phyloP scores from a whole-genome alignment of 345 rosid species.

The Eutrema japonicum region DNA sequence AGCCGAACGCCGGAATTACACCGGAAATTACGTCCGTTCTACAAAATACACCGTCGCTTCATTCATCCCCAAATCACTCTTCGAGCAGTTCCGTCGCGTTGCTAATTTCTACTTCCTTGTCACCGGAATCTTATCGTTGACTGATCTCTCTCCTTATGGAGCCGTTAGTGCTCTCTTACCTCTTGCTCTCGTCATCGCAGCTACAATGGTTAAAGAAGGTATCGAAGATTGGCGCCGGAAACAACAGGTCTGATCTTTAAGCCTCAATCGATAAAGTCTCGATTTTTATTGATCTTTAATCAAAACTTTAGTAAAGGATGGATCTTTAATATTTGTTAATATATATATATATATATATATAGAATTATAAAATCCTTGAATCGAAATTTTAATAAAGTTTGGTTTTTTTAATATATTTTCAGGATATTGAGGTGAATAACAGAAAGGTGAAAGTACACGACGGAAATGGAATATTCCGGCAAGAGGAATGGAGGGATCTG shows the following conservation, averaged over 20 bases:
- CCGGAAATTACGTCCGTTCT: slow-evolving; percentile 66
- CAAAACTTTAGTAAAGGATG: slow-evolving; percentile 3
- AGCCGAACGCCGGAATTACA: slow-evolving; percentile 61
- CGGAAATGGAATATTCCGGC: slow-evolving; percentile 60
- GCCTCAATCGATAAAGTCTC: neutral
- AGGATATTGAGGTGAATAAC: slow-evolving; percentile 87
- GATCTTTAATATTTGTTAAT: slow-evolving; percentile 4
- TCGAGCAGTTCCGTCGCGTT: slow-evolving; percentile 94
- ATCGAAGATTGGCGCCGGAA: slow-evolving; percentile 89
- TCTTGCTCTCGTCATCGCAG: slow-evolving; percentile 69
- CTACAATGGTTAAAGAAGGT: slow-evolving; percentile 85
- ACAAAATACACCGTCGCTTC: slow-evolving; percentile 77
- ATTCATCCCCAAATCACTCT: slow-evolving; percentile 89
- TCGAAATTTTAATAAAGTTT: neutral
- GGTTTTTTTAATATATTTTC: neutral
- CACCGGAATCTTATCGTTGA: slow-evolving; percentile 72
- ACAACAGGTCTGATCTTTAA: slow-evolving; percentile 61
- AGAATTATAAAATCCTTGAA: slow-evolving; percentile 2
- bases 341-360: neutral
- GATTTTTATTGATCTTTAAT: neutral
- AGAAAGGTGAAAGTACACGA: slow-evolving; percentile 74
- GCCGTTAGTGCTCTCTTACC: slow-evolving; percentile 76
- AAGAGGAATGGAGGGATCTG: slow-evolving; percentile 71
- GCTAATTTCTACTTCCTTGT: slow-evolving; percentile 92
- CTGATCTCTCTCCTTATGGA: slow-evolving; percentile 69